Percentiles rank a stretch among this genome's conserved stretches.
Evolutionary conservation across 2,329 filamentous ascomycete genomes (phyloP).

Genomic region (Chaetomiaceae sp.): DNA sequence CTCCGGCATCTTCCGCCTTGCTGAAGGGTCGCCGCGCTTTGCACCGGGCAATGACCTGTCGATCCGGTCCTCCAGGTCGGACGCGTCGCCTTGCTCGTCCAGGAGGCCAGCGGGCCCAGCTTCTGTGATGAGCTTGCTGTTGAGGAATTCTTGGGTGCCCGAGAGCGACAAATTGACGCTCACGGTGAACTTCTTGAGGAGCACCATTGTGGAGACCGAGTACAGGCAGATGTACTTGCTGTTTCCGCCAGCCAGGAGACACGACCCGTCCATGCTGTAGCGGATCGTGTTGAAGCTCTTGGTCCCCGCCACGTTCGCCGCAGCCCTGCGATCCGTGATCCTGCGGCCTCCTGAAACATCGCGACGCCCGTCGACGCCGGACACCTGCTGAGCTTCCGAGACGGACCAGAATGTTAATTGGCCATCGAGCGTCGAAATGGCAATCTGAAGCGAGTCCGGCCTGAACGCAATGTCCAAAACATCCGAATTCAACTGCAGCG

Average conservation of each 20-base stretch:
- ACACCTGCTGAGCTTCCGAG: slow-evolving; percentile 78
- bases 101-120: slow-evolving; percentile 80
- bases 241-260: slow-evolving; percentile 84
- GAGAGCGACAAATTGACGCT: slow-evolving; percentile 93
- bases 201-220: slow-evolving; percentile 84
- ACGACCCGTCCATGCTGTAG: slow-evolving; percentile 90
- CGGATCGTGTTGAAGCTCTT: slow-evolving; percentile 85
- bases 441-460: slow-evolving; percentile 86
- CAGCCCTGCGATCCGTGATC: slow-evolving; percentile 79
- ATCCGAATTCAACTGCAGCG: slow-evolving; percentile 86
- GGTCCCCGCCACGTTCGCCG: slow-evolving; percentile 83
- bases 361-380: slow-evolving; percentile 80
- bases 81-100: slow-evolving; percentile 81
- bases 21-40: slow-evolving; percentile 77
- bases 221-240: slow-evolving; percentile 99
- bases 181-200: slow-evolving; percentile 93
- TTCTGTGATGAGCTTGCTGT: slow-evolving; percentile 86
- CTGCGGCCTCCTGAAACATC: slow-evolving; percentile 92
- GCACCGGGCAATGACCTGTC: slow-evolving; percentile 79
- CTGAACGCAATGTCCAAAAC: slow-evolving; percentile 81
- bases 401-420: slow-evolving; percentile 95
- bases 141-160: slow-evolving; percentile 94
- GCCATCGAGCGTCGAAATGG: slow-evolving; percentile 87
- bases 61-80: slow-evolving; percentile 78
- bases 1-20: slow-evolving; percentile 70